phyloP scores from a whole-genome alignment of 1,139 yeast genomes.

The Debaryomyces nepalensis region DNA sequence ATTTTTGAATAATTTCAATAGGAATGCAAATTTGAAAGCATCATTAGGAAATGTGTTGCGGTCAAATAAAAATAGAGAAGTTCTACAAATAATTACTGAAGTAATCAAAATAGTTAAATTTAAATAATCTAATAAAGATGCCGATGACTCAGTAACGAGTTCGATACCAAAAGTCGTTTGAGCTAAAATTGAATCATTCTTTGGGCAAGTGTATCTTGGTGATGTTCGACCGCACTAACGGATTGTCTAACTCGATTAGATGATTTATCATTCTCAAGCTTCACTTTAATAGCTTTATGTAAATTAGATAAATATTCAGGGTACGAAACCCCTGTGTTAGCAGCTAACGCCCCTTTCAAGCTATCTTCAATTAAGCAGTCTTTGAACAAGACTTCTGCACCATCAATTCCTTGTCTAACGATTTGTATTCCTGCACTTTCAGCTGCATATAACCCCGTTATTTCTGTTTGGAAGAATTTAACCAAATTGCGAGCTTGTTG shows the following conservation, averaged over 20 bases:
- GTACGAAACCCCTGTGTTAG: conserved; percentile 54
- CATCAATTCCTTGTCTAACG: conserved; percentile 70
- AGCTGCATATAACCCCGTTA: conserved; percentile 35
- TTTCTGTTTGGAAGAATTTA: conserved; percentile 48
- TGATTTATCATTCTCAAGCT: conserved; percentile 51
- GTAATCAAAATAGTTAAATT: conserved; percentile 10
- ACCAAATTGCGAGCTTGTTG: conserved; percentile 69
- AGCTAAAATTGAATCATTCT: conserved; percentile 45
- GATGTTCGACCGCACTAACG: conserved; percentile 32
- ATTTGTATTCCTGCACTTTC: conserved; percentile 56
- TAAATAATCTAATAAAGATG: conserved; percentile 13
- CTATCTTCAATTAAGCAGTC: conserved; percentile 76
- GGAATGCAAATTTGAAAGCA: conserved; percentile 22
- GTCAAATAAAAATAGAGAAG: conserved; percentile 21
- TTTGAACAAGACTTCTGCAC: conserved; percentile 59
- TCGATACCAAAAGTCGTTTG: no score
- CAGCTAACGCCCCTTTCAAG: conserved; percentile 32
- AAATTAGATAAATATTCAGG: conserved; percentile 63
- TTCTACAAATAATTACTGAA: conserved; percentile 20
- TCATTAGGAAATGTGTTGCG: conserved; percentile 24
- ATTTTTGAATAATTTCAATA: conserved; percentile 17
- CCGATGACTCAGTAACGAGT: no score
- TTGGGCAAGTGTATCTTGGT: conserved; percentile 43
- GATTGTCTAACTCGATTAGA: conserved; percentile 38
- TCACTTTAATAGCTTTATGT: conserved; percentile 64